Base-by-base conservation (phyloP, 371 early-diverging fungal species). In the Lichtheimia hyalospora region DNA sequence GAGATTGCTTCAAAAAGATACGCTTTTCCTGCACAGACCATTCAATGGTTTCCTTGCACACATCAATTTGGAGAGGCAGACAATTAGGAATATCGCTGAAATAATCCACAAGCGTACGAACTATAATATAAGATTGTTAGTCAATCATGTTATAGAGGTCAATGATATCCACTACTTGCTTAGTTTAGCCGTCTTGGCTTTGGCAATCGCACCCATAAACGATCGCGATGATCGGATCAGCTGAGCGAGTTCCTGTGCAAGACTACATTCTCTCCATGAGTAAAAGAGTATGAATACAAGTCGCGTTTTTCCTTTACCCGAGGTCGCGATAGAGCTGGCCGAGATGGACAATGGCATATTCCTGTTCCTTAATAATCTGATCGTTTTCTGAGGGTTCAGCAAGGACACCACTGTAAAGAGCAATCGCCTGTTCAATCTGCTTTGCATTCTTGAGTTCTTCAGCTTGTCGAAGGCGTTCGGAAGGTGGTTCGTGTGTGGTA, bases 101-200 rank as follows among this genome's bases (percentile, higher is more conserved):
- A 52, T 85, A 78, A 71, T 97, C 97, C 66, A 97, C 89, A 61
- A 98, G 75, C 16, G 88, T 85, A 52, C 91, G 87, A 63, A 96
- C 92, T 92, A 16, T 54, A 40, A 48, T 49, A 58, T n/a, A 23
- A 28, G 28, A 27, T 4, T 1, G 34, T 34, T 34, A 34, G 34
- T 34, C 8, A 8, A 34, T 8, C 34, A 34, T 34, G 34, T 34
- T 8, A 10, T 34, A 5, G 10, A 1, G 28, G 28, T 1, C 1
- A 34, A 34, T 1, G 4, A 2, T 34, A 34, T 34, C 10, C 43
- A 43, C 34, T 25, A 73, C 74, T 58, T 84, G 91, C 95, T 89
- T 58, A 98, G 84, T 82, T 95, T 97, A 21, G 98, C 93, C 3
- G 96, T 92, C 83, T 98, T 98, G 48, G 98, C 98, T 73, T 95